These are phyloP conservation scores for Sporormia fimetaria DNA, from an alignment of 495 filamentous ascomycete genomes.

Conservation along the genomic window DNA sequence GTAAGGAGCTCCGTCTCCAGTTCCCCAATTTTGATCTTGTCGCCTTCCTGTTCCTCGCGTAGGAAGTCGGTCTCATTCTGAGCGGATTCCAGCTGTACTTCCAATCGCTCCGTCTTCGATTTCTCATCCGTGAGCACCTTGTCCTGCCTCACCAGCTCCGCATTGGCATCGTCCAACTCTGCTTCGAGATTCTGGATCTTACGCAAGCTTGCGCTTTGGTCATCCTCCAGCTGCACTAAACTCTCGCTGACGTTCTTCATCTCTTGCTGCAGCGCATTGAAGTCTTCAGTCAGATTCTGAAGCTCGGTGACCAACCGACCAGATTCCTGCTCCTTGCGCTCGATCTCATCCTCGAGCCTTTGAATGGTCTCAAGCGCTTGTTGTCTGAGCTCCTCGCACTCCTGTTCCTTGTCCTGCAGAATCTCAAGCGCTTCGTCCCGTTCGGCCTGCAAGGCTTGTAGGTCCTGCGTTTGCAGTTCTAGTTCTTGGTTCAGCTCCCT, in stretches of 20 bases:
- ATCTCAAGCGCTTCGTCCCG: constrained; percentile 73
- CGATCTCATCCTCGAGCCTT: constrained; percentile 65
- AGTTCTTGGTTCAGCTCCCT: constrained; percentile 31
- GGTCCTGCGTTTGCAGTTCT: constrained; percentile 43
- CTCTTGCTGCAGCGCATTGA: constrained; percentile 74
- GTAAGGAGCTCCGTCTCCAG: constrained; percentile 70
- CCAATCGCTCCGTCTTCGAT: constrained; percentile 71
- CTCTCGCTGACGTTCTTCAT: constrained; percentile 82
- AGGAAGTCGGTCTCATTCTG: constrained; percentile 92
- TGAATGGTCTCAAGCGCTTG: constrained; percentile 80
- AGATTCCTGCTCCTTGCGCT: constrained; percentile 60
- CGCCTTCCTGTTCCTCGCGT: constrained; percentile 90
- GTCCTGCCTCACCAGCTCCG: constrained; percentile 42
- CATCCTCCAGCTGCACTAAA: constrained; percentile 76
- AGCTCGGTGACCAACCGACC: constrained; percentile 58
- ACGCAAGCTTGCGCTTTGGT: constrained; percentile 38
- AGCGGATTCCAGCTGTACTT: constrained; percentile 81
- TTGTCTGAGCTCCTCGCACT: constrained; percentile 64
- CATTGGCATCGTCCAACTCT: constrained; percentile 32
- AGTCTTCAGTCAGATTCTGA: constrained; percentile 64
- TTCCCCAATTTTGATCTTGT: constrained; percentile 96
- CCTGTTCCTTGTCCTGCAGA: constrained; percentile 66
- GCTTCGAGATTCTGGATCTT: constrained; percentile 32
- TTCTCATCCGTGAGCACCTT: constrained; percentile 58
- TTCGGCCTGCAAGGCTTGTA: constrained; percentile 71